A percentile compares a stretch with the other conserved stretches of the same genome.
Evolutionary conservation across 192 early-diverging fungal genomes (phyloP).

Genomic region (Backusella circina): DNA sequence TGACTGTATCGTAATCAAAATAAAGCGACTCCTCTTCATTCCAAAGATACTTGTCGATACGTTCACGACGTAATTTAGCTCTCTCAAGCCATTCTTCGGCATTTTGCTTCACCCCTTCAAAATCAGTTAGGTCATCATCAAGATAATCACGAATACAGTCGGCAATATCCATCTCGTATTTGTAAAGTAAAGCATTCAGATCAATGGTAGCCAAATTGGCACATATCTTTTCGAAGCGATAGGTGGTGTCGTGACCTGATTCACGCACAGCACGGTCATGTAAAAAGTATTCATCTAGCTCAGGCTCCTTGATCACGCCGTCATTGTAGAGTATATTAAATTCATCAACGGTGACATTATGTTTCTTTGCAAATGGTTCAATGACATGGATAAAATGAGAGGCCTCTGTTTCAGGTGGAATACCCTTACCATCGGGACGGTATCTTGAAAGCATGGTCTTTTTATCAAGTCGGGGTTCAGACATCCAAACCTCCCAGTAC

Average conservation of each 20-base stretch:
- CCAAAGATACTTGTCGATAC: conserved; percentile 84
- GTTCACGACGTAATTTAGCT: conserved; percentile 53
- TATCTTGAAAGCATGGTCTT: conserved; percentile 78
- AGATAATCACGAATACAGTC: conserved; percentile 61
- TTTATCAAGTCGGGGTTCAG: conserved; percentile 68
- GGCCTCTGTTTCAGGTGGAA: conserved; percentile 96
- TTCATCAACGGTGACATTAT: conserved; percentile 64
- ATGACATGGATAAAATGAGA: conserved; percentile 85
- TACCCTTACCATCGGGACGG: conserved; percentile 84
- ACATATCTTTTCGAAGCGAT: conserved; percentile 86
- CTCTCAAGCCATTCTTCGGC: conserved; percentile 62
- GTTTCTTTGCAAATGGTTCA: conserved; percentile 70
- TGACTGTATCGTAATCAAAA: conserved; percentile 85
- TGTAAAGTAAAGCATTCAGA: conserved; percentile 89
- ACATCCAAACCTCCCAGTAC: conserved; percentile 90
- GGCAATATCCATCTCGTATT: conserved; percentile 91
- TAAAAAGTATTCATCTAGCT: conserved; percentile 92
- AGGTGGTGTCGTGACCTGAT: conserved; percentile 95
- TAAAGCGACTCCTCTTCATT: conserved; percentile 74
- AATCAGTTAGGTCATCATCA: conserved; percentile 49
- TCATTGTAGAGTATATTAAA: conserved; percentile 71
- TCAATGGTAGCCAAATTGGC: conserved; percentile 92
- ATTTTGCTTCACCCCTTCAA: conserved; percentile 40
- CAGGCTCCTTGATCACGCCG: conserved; percentile 69
- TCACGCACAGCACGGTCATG: conserved; percentile 97